Conservation (phyloP, 257 asterid genomes). For the Solanum sitiens region DNA sequence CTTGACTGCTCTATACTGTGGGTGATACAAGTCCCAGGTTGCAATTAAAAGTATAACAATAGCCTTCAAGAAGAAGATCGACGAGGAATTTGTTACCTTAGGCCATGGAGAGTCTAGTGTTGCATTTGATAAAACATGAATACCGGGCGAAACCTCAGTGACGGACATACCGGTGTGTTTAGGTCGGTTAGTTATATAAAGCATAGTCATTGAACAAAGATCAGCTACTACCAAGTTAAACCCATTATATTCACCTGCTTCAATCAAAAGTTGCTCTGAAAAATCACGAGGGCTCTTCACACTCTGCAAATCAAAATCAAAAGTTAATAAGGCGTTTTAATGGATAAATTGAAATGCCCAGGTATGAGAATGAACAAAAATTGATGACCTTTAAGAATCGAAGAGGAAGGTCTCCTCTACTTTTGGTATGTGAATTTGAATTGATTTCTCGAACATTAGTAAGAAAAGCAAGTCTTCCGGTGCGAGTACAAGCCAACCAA, state of each 20-base stretch:
- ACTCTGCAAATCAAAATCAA: conserved; percentile 27
- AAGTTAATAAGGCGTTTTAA: neutral
- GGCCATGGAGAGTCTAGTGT: conserved; percentile 78
- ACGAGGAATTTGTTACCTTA: conserved; percentile 34
- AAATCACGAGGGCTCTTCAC: conserved; percentile 49
- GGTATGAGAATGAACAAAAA: neutral
- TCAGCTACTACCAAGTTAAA: conserved; percentile 73
- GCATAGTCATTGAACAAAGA: conserved; percentile 56
- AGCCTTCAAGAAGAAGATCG: neutral
- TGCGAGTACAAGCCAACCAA: conserved; percentile 51
- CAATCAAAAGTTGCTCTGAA: conserved; percentile 43
- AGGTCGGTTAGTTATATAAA: conserved; percentile 72
- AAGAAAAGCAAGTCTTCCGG: conserved; percentile 60
- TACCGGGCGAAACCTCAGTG: conserved; percentile 60
- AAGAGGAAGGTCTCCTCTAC: conserved; percentile 76
- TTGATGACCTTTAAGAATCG: conserved; percentile 44
- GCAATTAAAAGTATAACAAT: neutral
- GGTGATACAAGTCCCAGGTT: neutral
- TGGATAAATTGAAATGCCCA: neutral
- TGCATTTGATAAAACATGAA: conserved; percentile 83
- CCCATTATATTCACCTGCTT: conserved; percentile 44
- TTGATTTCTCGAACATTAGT: conserved; percentile 63
- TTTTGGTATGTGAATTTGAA: conserved; percentile 12
- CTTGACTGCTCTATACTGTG: neutral
- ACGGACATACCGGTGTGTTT: conserved; percentile 20